These are phyloP conservation scores for Boletus coccyginus DNA, from an alignment of 768 basidiomycete genomes.

Conservation along the genomic window DNA sequence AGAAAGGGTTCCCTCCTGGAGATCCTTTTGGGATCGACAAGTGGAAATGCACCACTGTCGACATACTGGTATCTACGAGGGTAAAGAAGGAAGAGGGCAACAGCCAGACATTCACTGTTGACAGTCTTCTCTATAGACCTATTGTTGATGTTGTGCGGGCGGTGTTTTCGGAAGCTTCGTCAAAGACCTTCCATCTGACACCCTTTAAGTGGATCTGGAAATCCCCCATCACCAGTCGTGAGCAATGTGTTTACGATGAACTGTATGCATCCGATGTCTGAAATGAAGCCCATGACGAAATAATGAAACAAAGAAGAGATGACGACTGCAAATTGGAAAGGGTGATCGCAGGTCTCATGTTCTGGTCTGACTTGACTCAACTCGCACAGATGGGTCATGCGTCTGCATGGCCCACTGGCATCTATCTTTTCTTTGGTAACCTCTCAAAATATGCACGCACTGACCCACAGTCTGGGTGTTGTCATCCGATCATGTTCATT, in stretches of 20 bases:
- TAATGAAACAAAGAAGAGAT: conserved; percentile 10
- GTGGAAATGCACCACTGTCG: not conserved
- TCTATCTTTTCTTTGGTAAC: no score
- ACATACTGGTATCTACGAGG: not conserved
- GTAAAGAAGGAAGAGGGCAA: not conserved
- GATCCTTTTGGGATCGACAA: not conserved
- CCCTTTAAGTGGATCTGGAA: no score
- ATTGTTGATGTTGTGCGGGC: conserved; percentile 10
- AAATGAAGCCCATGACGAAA: conserved; percentile 7
- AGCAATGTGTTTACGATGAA: no score
- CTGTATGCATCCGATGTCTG: no score
- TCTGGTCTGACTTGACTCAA: no score
- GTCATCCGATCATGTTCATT: no score
- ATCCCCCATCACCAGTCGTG: not conserved
- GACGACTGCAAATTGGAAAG: no score
- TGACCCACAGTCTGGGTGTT: no score
- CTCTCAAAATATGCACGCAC: no score
- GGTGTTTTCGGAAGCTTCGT: not conserved
- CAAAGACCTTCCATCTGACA: conserved; percentile 20
- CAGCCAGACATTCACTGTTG: not conserved
- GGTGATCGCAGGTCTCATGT: no score
- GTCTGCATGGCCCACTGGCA: conserved; percentile 18
- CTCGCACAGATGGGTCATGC: conserved; percentile 8
- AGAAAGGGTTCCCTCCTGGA: not conserved
- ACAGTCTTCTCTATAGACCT: conserved; percentile 14